Base-by-base conservation (phyloP, 352 stramenopile species). In the Chrysophaeum taylorii region DNA sequence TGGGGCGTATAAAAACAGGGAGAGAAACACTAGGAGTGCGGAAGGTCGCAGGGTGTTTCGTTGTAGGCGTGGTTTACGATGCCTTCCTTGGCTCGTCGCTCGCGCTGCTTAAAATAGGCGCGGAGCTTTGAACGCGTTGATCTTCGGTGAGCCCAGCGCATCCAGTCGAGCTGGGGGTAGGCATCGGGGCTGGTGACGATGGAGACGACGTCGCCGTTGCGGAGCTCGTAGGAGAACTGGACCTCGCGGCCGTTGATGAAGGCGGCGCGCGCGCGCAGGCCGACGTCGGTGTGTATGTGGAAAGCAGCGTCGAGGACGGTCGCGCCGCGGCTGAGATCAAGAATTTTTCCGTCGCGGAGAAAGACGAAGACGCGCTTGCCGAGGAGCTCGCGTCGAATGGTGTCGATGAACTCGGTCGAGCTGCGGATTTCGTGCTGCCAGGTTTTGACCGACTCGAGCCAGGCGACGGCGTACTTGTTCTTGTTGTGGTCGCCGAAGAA, bases 341-440 rank as follows among this genome's bases (percentile, higher is more conserved):
- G 71, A 69, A 92, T 90, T 70, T 88, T 88, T 12, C 84, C 84
- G 74, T 90, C 87, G 37, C 84, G 63, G 29, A 89, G 62, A 71
- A 91, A 92, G 4, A 91, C 84, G 75, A 92, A 92, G 0, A 89
- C 82, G 36, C 85, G 68, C 62, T 88, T 86, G 23, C 82, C 82
- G 21, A 89, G 70, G 15, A 90, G 68, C 63, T 74, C 70, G 7
- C 21, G 7, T 27, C 82, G 73, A 15, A 89, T 82, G 62, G 76
- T 84, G 39, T 89, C 82, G 27, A 88, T 82, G 67, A 88, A 87
- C 73, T 88, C 82, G 27, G 79, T 64, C 2, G 78, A 82, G 62
- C 75, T 81, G 2, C 86, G 60, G 25, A 75, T 77, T 39, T 87
- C 83, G 29, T 86, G 73, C 74, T 87, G 76, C 83, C 82, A 87